phyloP scores from a whole-genome alignment of 2,329 filamentous ascomycete species.

The Aspergillus clavatus region DNA sequence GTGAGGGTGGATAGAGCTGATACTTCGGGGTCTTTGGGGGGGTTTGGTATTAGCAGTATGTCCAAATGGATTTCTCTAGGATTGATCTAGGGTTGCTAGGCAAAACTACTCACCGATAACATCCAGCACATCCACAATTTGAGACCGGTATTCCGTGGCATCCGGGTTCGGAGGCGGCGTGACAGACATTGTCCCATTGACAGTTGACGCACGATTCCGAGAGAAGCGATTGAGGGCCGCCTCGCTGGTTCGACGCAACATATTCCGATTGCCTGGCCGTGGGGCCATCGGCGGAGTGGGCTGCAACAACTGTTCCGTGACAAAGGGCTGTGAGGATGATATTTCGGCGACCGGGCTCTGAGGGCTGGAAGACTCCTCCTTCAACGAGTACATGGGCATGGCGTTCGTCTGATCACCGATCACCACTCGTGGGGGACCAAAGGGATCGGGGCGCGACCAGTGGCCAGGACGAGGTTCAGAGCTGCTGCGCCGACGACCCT shows the following conservation, averaged over 20 bases:
- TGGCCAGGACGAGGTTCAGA: conserved; percentile 37
- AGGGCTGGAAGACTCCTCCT: conserved; percentile 28
- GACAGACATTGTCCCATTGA: conserved; percentile 18
- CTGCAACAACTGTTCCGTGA: conserved; percentile 11
- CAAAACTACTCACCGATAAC: conserved; percentile 55
- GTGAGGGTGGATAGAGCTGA: conserved; percentile 77
- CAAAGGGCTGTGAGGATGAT: conserved; percentile 7
- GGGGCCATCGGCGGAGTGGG: conserved; percentile 13
- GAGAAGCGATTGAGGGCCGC: conserved; percentile 29
- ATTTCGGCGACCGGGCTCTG: conserved; percentile 11
- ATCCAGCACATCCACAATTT: conserved; percentile 64
- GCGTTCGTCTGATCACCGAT: conserved; percentile 14
- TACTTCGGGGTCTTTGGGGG: conserved; percentile 67
- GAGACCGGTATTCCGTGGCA: conserved; percentile 52
- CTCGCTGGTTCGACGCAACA: conserved; percentile 31
- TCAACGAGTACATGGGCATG: conserved; percentile 27
- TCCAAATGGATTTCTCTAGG: too few species aligned
- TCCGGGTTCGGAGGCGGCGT: conserved; percentile 1
- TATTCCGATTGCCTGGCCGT: conserved; percentile 14
- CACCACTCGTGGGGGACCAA: conserved; percentile 17
- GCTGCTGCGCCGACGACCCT: conserved; percentile 36
- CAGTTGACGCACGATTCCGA: conserved; percentile 31
- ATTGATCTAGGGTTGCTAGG: too few species aligned
- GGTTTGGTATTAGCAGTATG: too few species aligned
- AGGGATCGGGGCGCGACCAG: conserved; percentile 25